phyloP scores from a whole-genome alignment of 805 yeast species.

The Candida manassasensis region DNA sequence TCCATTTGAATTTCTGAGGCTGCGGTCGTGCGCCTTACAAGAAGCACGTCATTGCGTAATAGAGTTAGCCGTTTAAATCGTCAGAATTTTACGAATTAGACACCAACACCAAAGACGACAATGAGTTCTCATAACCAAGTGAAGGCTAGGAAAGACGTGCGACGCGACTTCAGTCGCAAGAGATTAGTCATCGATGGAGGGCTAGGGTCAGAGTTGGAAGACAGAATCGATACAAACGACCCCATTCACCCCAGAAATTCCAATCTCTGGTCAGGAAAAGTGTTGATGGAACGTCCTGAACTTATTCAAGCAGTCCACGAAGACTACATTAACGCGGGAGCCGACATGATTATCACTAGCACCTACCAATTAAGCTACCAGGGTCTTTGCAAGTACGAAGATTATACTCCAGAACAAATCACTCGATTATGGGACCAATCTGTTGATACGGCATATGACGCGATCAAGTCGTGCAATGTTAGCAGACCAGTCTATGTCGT shows the following conservation, averaged over 20 bases:
- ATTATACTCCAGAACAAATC: conserved; percentile 14
- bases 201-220: conserved; percentile 59
- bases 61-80: too few relatives aligned
- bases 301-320: conserved; percentile 44
- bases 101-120: too few relatives aligned
- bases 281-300: conserved; percentile 41
- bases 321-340: conserved; percentile 46
- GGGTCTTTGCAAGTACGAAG: conserved; percentile 28
- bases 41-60: too few relatives aligned
- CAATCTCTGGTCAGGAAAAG: conserved; percentile 59
- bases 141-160: conserved; percentile 7
- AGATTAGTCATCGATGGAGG: conserved; percentile 50
- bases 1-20: too few relatives aligned
- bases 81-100: too few relatives aligned
- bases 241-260: conserved; percentile 25
- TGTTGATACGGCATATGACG: conserved; percentile 19
- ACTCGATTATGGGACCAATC: conserved; percentile 19
- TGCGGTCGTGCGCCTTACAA: too few relatives aligned
- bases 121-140: conserved; percentile 12
- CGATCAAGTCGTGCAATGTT: conserved; percentile 8
- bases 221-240: conserved; percentile 29
- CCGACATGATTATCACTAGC: conserved; percentile 50
- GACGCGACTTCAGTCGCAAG: not conserved
- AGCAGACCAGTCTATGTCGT: conserved; percentile 29
- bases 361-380: conserved; percentile 56